phyloP scores from a whole-genome alignment of 768 basidiomycete species.

The Omphalotus guepiniiformis region DNA sequence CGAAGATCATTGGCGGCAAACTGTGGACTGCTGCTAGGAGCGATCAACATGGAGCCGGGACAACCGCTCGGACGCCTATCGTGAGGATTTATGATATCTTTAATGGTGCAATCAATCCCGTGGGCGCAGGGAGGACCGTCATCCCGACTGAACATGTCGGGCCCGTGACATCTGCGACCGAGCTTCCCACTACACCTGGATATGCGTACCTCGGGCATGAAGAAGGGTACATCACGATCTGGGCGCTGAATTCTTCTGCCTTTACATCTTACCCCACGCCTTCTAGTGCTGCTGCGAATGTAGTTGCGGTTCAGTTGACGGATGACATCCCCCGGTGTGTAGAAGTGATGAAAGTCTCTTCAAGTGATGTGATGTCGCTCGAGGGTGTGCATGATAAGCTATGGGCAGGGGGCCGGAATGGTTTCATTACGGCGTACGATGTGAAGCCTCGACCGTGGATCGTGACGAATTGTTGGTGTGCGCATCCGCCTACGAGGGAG shows the following conservation, averaged over 20 bases:
- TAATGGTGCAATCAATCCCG: constrained; percentile 32
- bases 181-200: constrained; percentile 63
- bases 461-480: constrained; percentile 84
- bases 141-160: constrained; percentile 72
- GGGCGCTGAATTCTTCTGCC: constrained; percentile 55
- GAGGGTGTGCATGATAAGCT: constrained; percentile 81
- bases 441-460: constrained; percentile 72
- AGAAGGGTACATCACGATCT: constrained; percentile 84
- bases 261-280: constrained; percentile 22
- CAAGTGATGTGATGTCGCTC: constrained; percentile 76
- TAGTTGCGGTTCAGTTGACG: not conserved
- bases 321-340: constrained; percentile 48
- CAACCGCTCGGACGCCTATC: constrained; percentile 53
- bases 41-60: constrained; percentile 39
- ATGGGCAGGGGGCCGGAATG: constrained; percentile 86
- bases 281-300: not conserved
- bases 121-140: constrained; percentile 48
- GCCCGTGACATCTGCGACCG: constrained; percentile 75
- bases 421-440: constrained; percentile 80
- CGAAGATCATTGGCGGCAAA: constrained; percentile 64
- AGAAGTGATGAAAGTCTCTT: constrained; percentile 75
- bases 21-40: constrained; percentile 78
- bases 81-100: constrained; percentile 80
- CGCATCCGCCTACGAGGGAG: constrained; percentile 66
- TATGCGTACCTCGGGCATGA: constrained; percentile 87